These are phyloP conservation scores for Hordeum marinum DNA, from an alignment of 176 grass and related monocot species.

Conservation along the genomic window DNA sequence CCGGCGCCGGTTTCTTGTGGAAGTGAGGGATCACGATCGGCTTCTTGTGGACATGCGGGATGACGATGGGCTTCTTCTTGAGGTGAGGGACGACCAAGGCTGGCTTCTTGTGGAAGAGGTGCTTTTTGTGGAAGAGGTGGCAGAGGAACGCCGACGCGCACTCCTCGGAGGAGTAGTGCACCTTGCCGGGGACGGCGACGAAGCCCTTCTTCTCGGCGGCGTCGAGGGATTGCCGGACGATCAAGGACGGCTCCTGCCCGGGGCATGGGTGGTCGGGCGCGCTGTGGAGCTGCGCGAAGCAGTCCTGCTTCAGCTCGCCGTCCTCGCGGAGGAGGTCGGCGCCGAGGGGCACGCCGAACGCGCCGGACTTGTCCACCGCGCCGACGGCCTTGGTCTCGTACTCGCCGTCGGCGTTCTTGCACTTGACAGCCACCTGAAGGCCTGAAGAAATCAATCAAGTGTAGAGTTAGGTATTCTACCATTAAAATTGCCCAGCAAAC, in stretches of 20 bases:
- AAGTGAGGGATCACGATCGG: background rate
- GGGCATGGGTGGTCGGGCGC: slow-evolving; percentile 34
- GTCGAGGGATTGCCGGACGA: background rate
- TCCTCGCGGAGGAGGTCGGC: background rate
- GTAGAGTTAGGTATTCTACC: too few relatives aligned
- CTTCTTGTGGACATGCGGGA: slow-evolving; percentile 13
- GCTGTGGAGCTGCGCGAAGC: slow-evolving; percentile 45
- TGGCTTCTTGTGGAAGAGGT: slow-evolving; percentile 15
- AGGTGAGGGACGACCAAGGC: background rate
- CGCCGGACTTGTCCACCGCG: background rate
- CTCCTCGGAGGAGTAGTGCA: slow-evolving; percentile 8
- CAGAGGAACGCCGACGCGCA: slow-evolving; percentile 31
- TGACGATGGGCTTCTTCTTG: background rate
- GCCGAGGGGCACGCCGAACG: slow-evolving; percentile 2
- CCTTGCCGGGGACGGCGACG: slow-evolving; percentile 5
- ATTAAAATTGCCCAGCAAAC: too few relatives aligned
- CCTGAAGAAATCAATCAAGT: slow-evolving; percentile 15
- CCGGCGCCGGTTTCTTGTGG: slow-evolving; percentile 8
- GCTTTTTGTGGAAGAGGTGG: slow-evolving; percentile 6
- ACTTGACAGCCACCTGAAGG: slow-evolving; percentile 41
- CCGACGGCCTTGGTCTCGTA: slow-evolving; percentile 27
- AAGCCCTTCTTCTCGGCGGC: background rate
- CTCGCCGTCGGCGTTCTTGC: slow-evolving; percentile 17
- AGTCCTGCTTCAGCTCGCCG: slow-evolving; percentile 44
- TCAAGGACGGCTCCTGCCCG: slow-evolving; percentile 27